Evolutionary conservation across 257 asterid species (phyloP).

Genomic region (Gentiana macrophylla): DNA sequence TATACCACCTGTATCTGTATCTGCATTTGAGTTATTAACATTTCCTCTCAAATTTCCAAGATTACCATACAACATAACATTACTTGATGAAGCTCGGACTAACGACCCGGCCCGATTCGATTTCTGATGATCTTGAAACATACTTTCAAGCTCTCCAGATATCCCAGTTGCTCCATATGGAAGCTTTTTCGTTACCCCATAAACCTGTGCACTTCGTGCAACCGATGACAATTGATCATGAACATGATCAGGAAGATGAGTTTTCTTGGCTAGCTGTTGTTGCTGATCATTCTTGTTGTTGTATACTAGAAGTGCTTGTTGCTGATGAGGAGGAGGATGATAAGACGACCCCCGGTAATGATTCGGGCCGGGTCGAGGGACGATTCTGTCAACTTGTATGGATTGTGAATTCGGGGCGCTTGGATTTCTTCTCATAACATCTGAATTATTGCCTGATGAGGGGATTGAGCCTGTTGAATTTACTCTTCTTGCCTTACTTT

Average conservation of each 20-base stretch:
- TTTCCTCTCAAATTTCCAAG: constrained; percentile 51
- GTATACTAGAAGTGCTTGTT: constrained; percentile 11
- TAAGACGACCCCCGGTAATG: constrained; percentile 30
- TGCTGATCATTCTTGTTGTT: neutral
- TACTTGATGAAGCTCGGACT: constrained; percentile 67
- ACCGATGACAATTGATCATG: too few relatives aligned
- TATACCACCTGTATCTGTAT: neutral
- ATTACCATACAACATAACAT: constrained; percentile 49
- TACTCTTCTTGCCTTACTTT: constrained; percentile 41
- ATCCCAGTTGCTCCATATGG: constrained; percentile 35
- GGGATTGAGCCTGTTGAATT: constrained; percentile 50
- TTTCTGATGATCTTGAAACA: constrained; percentile 59
- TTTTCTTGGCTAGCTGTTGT: constrained; percentile 5
- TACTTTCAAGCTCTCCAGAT: constrained; percentile 64
- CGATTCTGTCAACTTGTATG: constrained; percentile 34
- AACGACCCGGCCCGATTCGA: constrained; percentile 31
- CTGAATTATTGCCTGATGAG: constrained; percentile 4
- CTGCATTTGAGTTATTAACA: constrained; percentile 10
- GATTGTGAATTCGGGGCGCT: constrained; percentile 18
- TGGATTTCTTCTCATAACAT: constrained; percentile 20
- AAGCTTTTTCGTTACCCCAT: constrained; percentile 25
- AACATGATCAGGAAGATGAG: neutral
- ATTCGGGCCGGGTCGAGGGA: constrained; percentile 45
- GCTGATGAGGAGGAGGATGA: constrained; percentile 16
- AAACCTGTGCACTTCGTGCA: constrained; percentile 6